These are phyloP conservation scores for Forsythia viridissima DNA, from an alignment of 257 asterid species.

Conservation along the genomic window DNA sequence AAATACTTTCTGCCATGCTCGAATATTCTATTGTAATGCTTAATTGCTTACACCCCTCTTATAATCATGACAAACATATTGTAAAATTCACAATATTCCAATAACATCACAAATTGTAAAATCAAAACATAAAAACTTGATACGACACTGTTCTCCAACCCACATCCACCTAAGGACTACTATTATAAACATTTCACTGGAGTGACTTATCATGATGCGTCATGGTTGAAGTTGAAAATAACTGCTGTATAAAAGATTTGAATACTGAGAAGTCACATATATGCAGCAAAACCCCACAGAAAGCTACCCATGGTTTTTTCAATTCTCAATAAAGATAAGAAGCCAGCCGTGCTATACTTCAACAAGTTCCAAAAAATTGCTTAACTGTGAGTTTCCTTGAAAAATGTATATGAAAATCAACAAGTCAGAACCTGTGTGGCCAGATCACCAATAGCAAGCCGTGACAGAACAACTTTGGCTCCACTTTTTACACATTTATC, in stretches of 20 bases:
- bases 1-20: not conserved
- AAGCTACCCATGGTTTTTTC: not conserved
- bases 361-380: not conserved
- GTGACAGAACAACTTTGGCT: slow-evolving; percentile 82
- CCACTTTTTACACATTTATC: slow-evolving; percentile 91
- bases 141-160: not conserved
- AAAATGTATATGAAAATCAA: not conserved
- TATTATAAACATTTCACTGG: not conserved
- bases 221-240: not conserved
- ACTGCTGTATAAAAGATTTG: not conserved
- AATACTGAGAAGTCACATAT: not conserved
- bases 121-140: not conserved
- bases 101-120: not conserved
- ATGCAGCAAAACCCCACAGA: not conserved
- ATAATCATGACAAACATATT: not conserved
- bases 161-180: not conserved
- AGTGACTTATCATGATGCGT: not conserved
- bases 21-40: not conserved
- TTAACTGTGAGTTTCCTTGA: no score
- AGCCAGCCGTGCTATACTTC: not conserved
- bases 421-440: slow-evolving; percentile 69
- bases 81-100: not conserved
- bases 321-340: not conserved
- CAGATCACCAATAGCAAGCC: slow-evolving; percentile 93
- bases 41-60: not conserved